Evolutionary conservation across 2,329 filamentous ascomycete species (phyloP).

Genomic region (Chrysosporium queenslandicum): DNA sequence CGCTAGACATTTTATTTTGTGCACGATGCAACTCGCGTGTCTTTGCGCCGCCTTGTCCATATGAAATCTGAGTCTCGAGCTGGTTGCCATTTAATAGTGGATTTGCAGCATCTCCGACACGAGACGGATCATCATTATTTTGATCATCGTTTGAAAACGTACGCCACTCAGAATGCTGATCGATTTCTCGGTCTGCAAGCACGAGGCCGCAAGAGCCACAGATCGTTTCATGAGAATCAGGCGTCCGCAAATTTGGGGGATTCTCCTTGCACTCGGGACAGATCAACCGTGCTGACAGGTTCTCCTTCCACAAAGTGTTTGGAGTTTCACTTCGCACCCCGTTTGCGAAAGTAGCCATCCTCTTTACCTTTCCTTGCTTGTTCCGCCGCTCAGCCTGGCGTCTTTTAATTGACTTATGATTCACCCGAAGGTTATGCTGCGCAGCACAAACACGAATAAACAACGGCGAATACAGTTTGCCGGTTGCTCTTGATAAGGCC

Average conservation of each 20-base stretch:
- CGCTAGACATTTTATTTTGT: conserved; percentile 68
- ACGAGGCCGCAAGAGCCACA: conserved; percentile 88
- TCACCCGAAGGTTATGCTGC: conserved; percentile 38
- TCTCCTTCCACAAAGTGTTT: conserved; percentile 57
- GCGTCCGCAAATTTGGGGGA: conserved; percentile 87
- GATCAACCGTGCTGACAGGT: conserved; percentile 73
- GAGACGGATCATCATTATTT: conserved; percentile 89
- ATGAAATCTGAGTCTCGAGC: conserved; percentile 78
- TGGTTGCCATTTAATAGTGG: conserved; percentile 82
- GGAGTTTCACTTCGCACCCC: conserved; percentile 35
- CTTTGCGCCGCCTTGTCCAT: conserved; percentile 60
- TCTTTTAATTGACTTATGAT: conserved; percentile 38
- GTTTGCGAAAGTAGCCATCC: conserved; percentile 34
- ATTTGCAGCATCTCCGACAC: conserved; percentile 91
- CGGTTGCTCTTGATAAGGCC: conserved; percentile 27
- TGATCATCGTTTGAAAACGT: conserved; percentile 98
- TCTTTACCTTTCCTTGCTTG: conserved; percentile 22
- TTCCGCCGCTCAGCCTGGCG: conserved; percentile 29
- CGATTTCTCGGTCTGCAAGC: conserved; percentile 80
- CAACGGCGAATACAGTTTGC: conserved; percentile 62
- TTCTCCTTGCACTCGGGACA: conserved; percentile 86
- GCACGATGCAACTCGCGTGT: conserved; percentile 69
- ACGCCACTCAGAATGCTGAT: conserved; percentile 95
- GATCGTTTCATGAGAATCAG: conserved; percentile 87
- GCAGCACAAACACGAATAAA: conserved; percentile 50